Evolutionary conservation across 2,329 filamentous ascomycete species (phyloP), one percentile per base, ranked within the genome.

Genomic region (Aspergillus japonicus): DNA sequence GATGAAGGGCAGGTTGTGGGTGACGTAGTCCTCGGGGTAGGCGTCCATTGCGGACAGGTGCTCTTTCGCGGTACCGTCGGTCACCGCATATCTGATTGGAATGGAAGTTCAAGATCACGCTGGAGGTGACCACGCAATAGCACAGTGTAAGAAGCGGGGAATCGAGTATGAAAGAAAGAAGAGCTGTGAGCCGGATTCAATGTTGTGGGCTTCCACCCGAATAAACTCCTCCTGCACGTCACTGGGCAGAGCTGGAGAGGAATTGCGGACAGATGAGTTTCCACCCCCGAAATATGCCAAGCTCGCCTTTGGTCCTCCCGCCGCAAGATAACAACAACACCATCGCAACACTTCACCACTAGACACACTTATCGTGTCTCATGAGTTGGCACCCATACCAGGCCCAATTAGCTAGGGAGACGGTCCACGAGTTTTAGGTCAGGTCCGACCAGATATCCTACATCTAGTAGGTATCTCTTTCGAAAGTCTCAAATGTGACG

Each of bases 1-100:
- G 62, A 98, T 79, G 59, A 96, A 83, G 39, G 94, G 94, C 69
- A 96, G 83, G 77, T 95, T 96, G 78, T 95, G 92, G 73, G 88
- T 86, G 75, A 96, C 82, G 80, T 93, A 96, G 76, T 89, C 89
- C 64, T 75, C 68, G 24, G 79, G 78, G 64, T 79, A 81, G 62
- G 75, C 76, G 67, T 81, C 77, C 79, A 81, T 81, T 69, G 71
- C 71, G 74, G 70, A 71, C 69, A 68, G 65, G 60, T 60, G 61
- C 59, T 65, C 59, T 56, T 68, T 63, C 42, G 56, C 31, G 60
- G 57, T 54, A 47, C 33, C 55, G 52, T 64, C 54, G 58, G 64
- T 76, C 74, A 76, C 69, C 69, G 68, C 74, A 76, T 76, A 53
- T 69, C 69, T 69, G 55, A 57, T 26, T 33, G 47, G 35, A n/a